Percentiles rank a stretch among this genome's conserved stretches.
Evolutionary conservation across 2,329 filamentous ascomycete genomes (phyloP).

Genomic region (Sclerotinia glacialis): DNA sequence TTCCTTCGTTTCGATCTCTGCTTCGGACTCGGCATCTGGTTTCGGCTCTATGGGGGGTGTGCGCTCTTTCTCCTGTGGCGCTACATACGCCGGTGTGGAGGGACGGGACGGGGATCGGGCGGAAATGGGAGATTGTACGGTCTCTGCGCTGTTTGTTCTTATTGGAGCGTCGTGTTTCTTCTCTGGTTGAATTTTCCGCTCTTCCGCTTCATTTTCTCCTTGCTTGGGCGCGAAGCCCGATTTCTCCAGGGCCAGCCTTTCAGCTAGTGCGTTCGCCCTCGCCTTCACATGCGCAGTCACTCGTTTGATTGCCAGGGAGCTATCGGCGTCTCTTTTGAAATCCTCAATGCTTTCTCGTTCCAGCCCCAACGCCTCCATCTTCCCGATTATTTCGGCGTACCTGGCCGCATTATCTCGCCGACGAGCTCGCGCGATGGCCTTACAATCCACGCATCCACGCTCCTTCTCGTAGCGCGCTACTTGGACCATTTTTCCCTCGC

Average conservation of each 20-base stretch:
- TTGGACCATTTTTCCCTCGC: not conserved
- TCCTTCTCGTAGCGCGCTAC: not conserved
- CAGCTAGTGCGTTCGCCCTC: not conserved
- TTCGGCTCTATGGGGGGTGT: no score
- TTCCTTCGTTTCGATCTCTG: no score
- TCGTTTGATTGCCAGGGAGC: not conserved
- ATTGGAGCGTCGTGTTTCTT: not conserved
- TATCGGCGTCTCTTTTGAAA: not conserved
- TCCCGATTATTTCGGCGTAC: accelerated
- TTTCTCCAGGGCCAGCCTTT: not conserved
- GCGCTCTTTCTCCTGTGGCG: no score
- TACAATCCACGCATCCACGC: not conserved
- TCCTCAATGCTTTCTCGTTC: not conserved
- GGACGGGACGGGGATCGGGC: accelerated
- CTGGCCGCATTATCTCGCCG: accelerated
- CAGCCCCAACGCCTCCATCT: not conserved
- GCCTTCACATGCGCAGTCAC: not conserved
- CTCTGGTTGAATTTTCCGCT: not conserved
- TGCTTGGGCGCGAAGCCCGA: not conserved
- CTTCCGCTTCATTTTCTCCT: not conserved
- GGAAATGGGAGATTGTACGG: not conserved
- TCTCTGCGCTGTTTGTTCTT: not conserved
- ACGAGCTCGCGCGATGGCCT: not conserved
- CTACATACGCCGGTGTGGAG: no score
- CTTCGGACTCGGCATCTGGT: no score